Conservation (phyloP, 805 yeast genomes). For the Pichia deserticola region DNA sequence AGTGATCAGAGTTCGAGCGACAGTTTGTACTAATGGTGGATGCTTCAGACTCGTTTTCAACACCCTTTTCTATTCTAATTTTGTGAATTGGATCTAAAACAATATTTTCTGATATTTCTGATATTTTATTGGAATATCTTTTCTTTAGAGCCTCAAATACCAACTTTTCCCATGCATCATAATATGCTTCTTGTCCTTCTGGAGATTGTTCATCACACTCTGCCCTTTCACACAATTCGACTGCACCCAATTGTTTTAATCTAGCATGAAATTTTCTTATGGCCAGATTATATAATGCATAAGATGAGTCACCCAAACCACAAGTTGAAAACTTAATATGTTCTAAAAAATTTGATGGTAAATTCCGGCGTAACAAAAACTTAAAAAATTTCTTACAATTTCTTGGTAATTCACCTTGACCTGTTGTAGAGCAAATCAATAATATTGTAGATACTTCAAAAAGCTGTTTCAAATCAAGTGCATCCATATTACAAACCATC, state of each 20-base stretch:
- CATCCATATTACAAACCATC: slow-evolving; percentile 47
- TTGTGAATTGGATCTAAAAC: slow-evolving; percentile 3
- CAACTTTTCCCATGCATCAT: slow-evolving; percentile 61
- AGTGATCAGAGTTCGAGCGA: background rate
- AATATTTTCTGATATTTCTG: slow-evolving; percentile 2
- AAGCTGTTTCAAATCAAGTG: slow-evolving; percentile 48
- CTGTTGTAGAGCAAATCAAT: slow-evolving; percentile 69
- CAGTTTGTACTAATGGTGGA: background rate
- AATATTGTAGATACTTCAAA: slow-evolving; percentile 34
- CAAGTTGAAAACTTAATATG: slow-evolving; percentile 63
- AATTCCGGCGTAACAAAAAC: slow-evolving; percentile 57
- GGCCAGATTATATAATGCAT: slow-evolving; percentile 86
- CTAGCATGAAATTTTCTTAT: slow-evolving; percentile 74
- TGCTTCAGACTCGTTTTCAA: too few species aligned
- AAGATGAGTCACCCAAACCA: slow-evolving; percentile 92
- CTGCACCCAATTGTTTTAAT: slow-evolving; percentile 73
- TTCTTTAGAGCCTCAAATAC: slow-evolving; percentile 26
- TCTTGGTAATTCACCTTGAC: slow-evolving; percentile 89
- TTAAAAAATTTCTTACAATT: slow-evolving; percentile 71
- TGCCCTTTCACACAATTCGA: slow-evolving; percentile 60
- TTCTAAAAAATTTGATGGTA: slow-evolving; percentile 51
- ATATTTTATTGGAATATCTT: slow-evolving; percentile 9
- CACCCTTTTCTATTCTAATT: slow-evolving; percentile 10
- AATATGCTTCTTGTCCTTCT: slow-evolving; percentile 71
- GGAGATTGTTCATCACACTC: slow-evolving; percentile 86